Conservation (phyloP, 176 grass and related monocot genomes). For the Ensete glaucum region DNA sequence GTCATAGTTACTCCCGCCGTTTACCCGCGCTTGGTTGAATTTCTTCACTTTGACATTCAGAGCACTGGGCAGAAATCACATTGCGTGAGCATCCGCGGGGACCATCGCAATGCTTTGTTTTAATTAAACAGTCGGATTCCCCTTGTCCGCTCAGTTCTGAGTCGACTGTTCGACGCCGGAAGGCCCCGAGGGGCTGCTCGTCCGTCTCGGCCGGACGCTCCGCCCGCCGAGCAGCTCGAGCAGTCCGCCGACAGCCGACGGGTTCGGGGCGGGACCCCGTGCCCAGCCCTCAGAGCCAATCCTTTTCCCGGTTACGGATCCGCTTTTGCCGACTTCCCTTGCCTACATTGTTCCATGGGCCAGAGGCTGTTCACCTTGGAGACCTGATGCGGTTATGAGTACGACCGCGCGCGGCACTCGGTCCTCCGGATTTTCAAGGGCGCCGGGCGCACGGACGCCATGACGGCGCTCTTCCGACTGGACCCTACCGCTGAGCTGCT, state of each 20-base stretch:
- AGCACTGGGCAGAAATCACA: constrained; percentile 50
- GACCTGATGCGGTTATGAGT: constrained; percentile 38
- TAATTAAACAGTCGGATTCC: constrained; percentile 43
- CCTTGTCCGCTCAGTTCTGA: constrained; percentile 41
- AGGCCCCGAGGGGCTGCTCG: background rate
- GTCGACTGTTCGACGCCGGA: constrained; percentile 33
- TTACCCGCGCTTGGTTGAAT: constrained; percentile 46
- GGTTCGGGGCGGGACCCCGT: constrained; percentile 8
- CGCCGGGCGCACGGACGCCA: too few species aligned
- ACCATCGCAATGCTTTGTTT: constrained; percentile 43
- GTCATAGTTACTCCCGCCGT: constrained; percentile 48
- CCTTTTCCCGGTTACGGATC: constrained; percentile 24
- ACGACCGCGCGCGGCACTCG: background rate
- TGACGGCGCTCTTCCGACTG: too few species aligned
- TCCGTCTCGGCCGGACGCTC: too few species aligned
- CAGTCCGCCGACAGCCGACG: background rate
- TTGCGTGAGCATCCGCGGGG: constrained; percentile 37
- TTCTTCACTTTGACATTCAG: constrained; percentile 53
- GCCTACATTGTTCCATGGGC: too few species aligned
- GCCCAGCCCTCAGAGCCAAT: constrained; percentile 25
- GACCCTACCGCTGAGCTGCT: too few species aligned
- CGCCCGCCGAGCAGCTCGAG: too few species aligned
- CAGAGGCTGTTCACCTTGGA: constrained; percentile 28
- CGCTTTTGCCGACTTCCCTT: constrained; percentile 20
- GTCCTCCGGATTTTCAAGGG: too few species aligned